Conservation (phyloP, 208 protist species). For the Porcisia hertigi region DNA sequence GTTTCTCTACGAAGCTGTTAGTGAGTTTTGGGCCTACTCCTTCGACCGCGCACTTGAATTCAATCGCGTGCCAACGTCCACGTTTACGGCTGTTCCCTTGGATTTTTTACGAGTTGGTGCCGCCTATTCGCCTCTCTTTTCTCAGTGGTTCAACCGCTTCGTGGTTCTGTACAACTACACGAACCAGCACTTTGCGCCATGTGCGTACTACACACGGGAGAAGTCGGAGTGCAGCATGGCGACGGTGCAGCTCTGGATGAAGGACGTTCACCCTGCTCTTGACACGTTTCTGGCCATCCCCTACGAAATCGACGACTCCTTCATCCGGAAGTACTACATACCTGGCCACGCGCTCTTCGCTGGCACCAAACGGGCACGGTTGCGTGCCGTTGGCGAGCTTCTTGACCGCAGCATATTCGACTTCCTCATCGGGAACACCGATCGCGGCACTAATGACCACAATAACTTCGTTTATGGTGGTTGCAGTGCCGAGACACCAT, state of each 20-base stretch:
- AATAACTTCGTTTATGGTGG: conserved; percentile 91
- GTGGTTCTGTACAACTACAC: conserved; percentile 72
- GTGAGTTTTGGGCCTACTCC: conserved; percentile 69
- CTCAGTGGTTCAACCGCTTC: conserved; percentile 77
- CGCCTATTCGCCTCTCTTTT: conserved; percentile 69
- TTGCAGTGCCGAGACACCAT: conserved; percentile 61
- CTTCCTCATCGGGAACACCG: conserved; percentile 83
- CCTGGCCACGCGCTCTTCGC: conserved; percentile 62
- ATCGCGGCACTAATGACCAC: conserved; percentile 82
- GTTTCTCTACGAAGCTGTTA: conserved; percentile 80
- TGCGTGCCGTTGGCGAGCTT: conserved; percentile 74
- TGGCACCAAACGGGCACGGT: conserved; percentile 42
- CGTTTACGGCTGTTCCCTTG: conserved; percentile 59
- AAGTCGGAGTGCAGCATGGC: conserved; percentile 56
- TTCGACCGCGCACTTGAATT: conserved; percentile 72
- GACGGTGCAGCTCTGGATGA: conserved; percentile 85
- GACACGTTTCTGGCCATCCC: conserved; percentile 71
- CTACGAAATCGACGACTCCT: conserved; percentile 59
- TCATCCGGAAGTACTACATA: conserved; percentile 70
- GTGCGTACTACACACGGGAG: conserved; percentile 34
- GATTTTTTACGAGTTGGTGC: conserved; percentile 74
- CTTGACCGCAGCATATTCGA: conserved; percentile 84
- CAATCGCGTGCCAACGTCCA: conserved; percentile 67
- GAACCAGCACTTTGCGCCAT: conserved; percentile 51
- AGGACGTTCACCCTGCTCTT: conserved; percentile 70